These are phyloP conservation scores for Solanum tarijense DNA, from an alignment of 257 asterid species.

Conservation along the genomic window DNA sequence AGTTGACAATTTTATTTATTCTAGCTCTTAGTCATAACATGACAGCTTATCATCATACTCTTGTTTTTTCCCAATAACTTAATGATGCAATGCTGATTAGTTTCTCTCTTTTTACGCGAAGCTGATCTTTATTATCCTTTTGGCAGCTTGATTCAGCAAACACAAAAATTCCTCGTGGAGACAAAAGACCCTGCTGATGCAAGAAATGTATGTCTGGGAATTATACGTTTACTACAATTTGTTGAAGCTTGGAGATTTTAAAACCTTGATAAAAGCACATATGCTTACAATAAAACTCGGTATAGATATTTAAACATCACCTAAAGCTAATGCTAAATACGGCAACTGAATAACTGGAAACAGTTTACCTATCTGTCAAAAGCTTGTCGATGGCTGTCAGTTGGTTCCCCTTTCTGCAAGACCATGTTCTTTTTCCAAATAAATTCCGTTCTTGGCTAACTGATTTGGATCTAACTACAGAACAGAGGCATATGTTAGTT, in stretches of 20 bases:
- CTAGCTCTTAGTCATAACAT: neutral
- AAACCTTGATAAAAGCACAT: neutral
- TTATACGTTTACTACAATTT: neutral
- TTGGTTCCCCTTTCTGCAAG: neutral
- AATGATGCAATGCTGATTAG: neutral
- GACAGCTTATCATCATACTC: neutral
- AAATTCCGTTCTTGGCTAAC: neutral
- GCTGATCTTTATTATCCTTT: neutral
- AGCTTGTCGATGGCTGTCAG: neutral
- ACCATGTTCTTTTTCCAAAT: neutral
- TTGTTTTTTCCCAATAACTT: neutral
- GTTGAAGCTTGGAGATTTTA: neutral
- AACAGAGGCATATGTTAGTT: neutral
- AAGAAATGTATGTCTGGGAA: constrained; percentile 43
- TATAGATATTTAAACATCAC: neutral
- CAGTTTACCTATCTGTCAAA: neutral
- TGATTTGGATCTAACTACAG: neutral
- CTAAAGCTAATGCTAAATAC: neutral
- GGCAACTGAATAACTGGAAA: constrained; percentile 11
- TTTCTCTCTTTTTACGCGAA: neutral
- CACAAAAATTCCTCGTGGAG: constrained; percentile 81
- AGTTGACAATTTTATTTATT: neutral
- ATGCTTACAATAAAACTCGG: neutral
- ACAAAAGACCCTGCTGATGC: constrained; percentile 56
- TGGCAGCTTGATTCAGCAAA: constrained; percentile 80